Conservation (phyloP, 2,329 filamentous ascomycete genomes). For the Aspergillus phoenicis region DNA sequence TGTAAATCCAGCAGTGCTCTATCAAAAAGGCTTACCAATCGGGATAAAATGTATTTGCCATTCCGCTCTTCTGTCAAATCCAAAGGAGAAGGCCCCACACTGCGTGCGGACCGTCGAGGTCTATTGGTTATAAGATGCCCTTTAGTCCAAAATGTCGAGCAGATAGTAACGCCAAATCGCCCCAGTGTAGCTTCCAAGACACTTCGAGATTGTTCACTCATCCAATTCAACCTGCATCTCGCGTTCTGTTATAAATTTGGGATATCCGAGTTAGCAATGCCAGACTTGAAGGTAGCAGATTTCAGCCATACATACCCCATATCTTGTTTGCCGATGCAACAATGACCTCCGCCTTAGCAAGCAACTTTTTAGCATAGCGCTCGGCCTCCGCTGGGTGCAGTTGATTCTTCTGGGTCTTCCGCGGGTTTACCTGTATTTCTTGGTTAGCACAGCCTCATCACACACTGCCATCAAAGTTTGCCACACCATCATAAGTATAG, state of each 20-base stretch:
- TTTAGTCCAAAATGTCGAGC: background rate
- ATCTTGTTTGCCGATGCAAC: slow-evolving; percentile 68
- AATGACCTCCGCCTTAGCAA: slow-evolving; percentile 69
- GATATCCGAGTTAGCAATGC: slow-evolving; percentile 11
- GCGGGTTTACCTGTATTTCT: slow-evolving; percentile 63
- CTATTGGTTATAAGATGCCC: background rate
- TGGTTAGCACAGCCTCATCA: background rate
- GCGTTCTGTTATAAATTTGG: slow-evolving; percentile 30
- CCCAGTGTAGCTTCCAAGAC: background rate
- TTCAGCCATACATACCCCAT: slow-evolving; percentile 54
- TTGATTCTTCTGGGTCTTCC: slow-evolving; percentile 56
- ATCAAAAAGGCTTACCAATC: background rate
- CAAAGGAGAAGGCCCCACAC: background rate
- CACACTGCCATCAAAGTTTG: background rate
- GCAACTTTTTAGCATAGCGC: slow-evolving; percentile 65
- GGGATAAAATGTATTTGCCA: background rate
- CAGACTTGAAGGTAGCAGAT: background rate
- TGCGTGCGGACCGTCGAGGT: background rate
- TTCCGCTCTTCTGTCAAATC: background rate
- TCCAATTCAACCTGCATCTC: slow-evolving; percentile 42
- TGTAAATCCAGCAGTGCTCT: background rate
- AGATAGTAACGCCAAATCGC: background rate
- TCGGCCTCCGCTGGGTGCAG: slow-evolving; percentile 59
- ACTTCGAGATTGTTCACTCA: slow-evolving; percentile 24
- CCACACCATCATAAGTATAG: slow-evolving; percentile 69